Evolutionary conservation across 2,329 filamentous ascomycete genomes (phyloP).

Genomic region (Simplicillium aogashimaense): DNA sequence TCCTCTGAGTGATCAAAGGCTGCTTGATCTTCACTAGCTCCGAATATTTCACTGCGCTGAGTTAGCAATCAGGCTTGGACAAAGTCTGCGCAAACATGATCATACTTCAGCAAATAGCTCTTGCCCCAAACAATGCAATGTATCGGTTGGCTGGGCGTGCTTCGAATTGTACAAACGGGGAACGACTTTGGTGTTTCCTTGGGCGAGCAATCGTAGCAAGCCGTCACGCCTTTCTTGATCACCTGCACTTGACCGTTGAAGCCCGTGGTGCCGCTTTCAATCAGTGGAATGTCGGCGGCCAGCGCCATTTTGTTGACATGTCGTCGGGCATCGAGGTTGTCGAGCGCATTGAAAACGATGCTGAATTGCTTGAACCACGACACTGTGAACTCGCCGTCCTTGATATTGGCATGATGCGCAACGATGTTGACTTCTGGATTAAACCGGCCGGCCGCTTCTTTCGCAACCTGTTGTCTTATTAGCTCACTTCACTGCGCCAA

Average conservation of each 20-base stretch:
- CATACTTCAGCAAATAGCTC: constrained; percentile 77
- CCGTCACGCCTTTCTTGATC: constrained; percentile 83
- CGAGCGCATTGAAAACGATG: constrained; percentile 91
- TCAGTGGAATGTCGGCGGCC: constrained; percentile 77
- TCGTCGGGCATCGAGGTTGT: constrained; percentile 86
- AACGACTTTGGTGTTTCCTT: constrained; percentile 90
- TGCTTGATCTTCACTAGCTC: constrained; percentile 77
- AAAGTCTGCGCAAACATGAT: background rate
- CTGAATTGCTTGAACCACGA: constrained; percentile 78
- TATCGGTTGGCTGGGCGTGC: constrained; percentile 90
- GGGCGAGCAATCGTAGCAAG: constrained; percentile 89
- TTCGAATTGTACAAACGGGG: constrained; percentile 93
- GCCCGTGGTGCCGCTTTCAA: constrained; percentile 94
- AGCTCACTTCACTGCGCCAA: background rate
- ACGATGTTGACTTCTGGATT: constrained; percentile 81
- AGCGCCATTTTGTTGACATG: constrained; percentile 98
- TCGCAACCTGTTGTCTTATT: constrained; percentile 58
- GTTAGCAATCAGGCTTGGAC: background rate
- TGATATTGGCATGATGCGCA: constrained; percentile 91
- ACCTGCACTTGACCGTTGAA: constrained; percentile 98
- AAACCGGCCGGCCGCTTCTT: constrained; percentile 82
- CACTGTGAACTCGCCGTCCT: constrained; percentile 75
- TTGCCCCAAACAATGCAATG: constrained; percentile 99
- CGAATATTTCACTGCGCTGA: constrained; percentile 63
- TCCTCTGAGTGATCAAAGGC: constrained; percentile 73